phyloP scores from a whole-genome alignment of 2,329 filamentous ascomycete species.

The Neonectria faginata region DNA sequence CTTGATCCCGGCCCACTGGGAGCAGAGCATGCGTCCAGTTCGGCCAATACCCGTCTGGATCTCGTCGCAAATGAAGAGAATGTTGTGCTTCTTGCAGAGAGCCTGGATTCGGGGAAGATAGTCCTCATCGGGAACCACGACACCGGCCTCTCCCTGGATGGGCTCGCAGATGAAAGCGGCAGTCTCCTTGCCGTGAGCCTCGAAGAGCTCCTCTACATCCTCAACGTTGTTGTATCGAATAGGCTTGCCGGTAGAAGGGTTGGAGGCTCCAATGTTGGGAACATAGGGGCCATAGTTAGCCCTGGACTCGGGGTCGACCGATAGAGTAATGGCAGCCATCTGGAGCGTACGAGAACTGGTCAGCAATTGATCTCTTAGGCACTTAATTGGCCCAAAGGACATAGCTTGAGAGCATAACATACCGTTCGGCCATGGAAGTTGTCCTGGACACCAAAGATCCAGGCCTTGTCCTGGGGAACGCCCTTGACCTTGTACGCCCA shows the following conservation, averaged over 20 bases:
- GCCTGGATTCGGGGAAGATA: conserved; percentile 85
- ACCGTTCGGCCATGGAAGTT: conserved; percentile 98
- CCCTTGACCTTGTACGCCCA: conserved; percentile 38
- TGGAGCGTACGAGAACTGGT: conserved; percentile 48
- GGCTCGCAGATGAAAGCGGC: conserved; percentile 96
- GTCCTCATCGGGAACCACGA: conserved; percentile 91
- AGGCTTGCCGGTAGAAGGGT: conserved; percentile 78
- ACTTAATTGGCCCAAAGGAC: not conserved
- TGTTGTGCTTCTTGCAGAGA: conserved; percentile 95
- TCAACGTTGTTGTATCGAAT: conserved; percentile 89
- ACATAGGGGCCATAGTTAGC: conserved; percentile 98
- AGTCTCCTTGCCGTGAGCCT: conserved; percentile 84
- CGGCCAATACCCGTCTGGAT: conserved; percentile 98
- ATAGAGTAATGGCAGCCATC: conserved; percentile 96
- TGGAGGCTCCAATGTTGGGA: conserved; percentile 83
- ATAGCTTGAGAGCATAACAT: conserved; percentile 53
- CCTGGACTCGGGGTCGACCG: conserved; percentile 92
- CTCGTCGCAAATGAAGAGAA: conserved; percentile 96
- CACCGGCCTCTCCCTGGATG: conserved; percentile 97
- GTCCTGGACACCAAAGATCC: conserved; percentile 78
- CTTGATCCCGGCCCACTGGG: conserved; percentile 94
- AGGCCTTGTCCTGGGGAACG: conserved; percentile 32
- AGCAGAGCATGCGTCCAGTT: conserved; percentile 93
- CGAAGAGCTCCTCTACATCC: conserved; percentile 82
- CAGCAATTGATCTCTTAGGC: conserved; percentile 4